These are phyloP conservation scores for Xylariaceae sp. DNA, from an alignment of 2,329 filamentous ascomycete species.

Conservation along the genomic window DNA sequence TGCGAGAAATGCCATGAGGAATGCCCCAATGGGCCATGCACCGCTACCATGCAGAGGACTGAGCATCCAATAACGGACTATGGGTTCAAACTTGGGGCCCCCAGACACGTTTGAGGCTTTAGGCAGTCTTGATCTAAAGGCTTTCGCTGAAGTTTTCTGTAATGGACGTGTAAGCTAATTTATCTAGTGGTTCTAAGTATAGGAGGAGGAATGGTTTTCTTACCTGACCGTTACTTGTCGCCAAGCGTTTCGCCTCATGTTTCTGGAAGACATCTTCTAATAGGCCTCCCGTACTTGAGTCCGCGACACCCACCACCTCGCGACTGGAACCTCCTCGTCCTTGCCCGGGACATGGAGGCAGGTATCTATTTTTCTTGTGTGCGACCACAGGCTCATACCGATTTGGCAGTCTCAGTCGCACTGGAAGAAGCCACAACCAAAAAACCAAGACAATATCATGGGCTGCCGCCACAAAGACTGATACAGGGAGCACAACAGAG, in stretches of 20 bases:
- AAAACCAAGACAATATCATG: conserved; percentile 4
- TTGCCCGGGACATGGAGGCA: neutral
- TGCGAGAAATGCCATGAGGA: neutral
- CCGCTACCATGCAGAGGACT: conserved; percentile 4
- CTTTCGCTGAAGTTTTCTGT: neutral
- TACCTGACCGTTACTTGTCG: too few relatives aligned
- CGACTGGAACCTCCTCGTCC: neutral
- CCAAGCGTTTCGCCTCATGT: too few relatives aligned
- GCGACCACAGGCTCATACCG: conserved; percentile 5
- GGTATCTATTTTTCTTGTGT: neutral
- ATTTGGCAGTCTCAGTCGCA: conserved; percentile 6
- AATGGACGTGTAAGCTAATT: neutral
- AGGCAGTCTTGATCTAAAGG: neutral
- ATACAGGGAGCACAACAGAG: neutral
- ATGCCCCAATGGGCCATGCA: neutral
- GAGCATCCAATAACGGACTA: conserved; percentile 10
- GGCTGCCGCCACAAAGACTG: neutral
- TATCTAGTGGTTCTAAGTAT: neutral
- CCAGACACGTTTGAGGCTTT: neutral
- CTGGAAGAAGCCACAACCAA: conserved; percentile 9
- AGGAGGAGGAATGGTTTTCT: neutral
- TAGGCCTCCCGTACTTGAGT: neutral
- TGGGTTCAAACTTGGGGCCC: conserved; percentile 1
- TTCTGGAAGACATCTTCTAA: conserved; percentile 4
- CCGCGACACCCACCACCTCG: neutral